Base-by-base conservation (phyloP, 805 yeast genomes). In the Candida anglica region DNA sequence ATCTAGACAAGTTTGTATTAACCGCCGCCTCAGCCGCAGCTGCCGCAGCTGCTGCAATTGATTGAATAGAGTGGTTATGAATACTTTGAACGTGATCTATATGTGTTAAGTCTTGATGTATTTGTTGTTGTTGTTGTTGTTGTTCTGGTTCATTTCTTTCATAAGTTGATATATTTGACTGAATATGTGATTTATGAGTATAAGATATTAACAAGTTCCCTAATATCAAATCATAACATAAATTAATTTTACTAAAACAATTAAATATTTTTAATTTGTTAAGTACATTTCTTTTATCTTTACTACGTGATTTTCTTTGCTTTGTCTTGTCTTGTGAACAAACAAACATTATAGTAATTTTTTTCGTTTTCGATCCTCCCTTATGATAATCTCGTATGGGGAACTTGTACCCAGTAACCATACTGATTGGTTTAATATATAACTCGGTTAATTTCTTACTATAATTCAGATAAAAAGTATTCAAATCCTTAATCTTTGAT, bases 311-410 rank as follows among this genome's bases (percentile, higher is more conserved):
- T 18, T 35, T 35, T 27, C 38, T 32, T 21, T 35, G 31, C 26
- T 19, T 35, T 6, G 34, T 31, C 19, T 27, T 35, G 18, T 35
- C 38, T 28, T 35, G 38, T 11, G 34, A 27, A 15, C 38, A 35
- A 5, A 35, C 27, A 21, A 35, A 35, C 28, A 35, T n/a, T 17
- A 35, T 30, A 15, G 38, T 19, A 15, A 35, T 31, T 19, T 31
- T 30, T 23, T 35, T 35, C 6, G 32, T 35, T 10, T 35, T 30
- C 8, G 27, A 16, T 7, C 38, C 38, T 7, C 38, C 38, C 15
- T 35, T 35, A 28, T 35, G 38, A 25, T 30, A 35, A 20, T 35
- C 38, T 18, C 38, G 16, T 8, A 30, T 35, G n/a, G 32, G 30
- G 22, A 35, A 31, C 32, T 31, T 35, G 31, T 30, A 35, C 6